These are phyloP conservation scores for Acer negundo DNA, from an alignment of 345 rosid species.

Conservation along the genomic window DNA sequence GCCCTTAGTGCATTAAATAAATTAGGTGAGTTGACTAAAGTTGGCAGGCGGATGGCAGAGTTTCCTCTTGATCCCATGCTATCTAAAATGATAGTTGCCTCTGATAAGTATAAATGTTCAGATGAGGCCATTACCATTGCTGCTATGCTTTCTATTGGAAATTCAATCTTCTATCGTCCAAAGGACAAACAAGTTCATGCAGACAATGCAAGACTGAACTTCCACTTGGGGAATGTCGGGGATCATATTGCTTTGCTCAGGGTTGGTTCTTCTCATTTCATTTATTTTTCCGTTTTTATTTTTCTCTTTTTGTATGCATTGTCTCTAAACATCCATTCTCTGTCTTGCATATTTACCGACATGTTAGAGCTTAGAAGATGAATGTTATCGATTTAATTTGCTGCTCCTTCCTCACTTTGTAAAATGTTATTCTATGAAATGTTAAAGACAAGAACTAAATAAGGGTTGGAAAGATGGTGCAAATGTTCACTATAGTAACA, in stretches of 20 bases:
- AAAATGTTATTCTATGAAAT: not conserved
- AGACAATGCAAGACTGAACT: conserved; percentile 93
- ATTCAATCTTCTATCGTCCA: conserved; percentile 93
- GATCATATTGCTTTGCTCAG: conserved; percentile 91
- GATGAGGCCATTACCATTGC: conserved; percentile 88
- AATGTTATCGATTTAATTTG: conserved; percentile 7
- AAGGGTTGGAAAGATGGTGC: conserved; percentile 3
- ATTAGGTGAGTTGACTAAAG: conserved; percentile 93
- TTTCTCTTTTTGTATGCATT: not conserved
- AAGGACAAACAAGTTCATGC: conserved; percentile 99
- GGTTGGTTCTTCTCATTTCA: conserved; percentile 43
- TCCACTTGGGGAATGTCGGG: conserved; percentile 89
- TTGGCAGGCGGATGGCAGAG: conserved; percentile 95
- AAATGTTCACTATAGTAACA: not conserved
- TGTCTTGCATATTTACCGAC: not conserved
- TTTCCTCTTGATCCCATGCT: conserved; percentile 96
- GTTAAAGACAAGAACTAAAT: not conserved
- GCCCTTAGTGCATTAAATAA: conserved; percentile 90
- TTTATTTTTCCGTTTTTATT: not conserved
- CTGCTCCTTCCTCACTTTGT: not conserved
- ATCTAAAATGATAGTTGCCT: conserved; percentile 91
- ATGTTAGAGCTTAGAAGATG: not conserved
- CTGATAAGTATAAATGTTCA: conserved; percentile 87
- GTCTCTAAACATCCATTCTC: not conserved
- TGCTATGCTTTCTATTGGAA: conserved; percentile 94